Evolutionary conservation across 2,329 filamentous ascomycete genomes (phyloP).

Genomic region (Pseudopyrenochaeta lycopersici): DNA sequence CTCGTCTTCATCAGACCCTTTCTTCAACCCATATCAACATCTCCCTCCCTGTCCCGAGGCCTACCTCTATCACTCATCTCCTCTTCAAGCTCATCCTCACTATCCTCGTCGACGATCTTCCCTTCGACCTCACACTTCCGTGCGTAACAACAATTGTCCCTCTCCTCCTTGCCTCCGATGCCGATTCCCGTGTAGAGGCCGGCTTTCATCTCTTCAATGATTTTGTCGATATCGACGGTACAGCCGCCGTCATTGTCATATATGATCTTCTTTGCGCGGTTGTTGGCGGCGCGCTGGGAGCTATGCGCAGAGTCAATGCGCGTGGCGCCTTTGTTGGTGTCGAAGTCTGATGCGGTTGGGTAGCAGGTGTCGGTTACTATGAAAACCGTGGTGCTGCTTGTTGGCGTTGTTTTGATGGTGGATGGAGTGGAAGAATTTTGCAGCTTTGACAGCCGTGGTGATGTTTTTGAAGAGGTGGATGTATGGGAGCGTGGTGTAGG

Average conservation of each 20-base stretch:
- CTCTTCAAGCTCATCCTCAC: slow-evolving; percentile 21
- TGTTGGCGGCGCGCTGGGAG: slow-evolving; percentile 25
- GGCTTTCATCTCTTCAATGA: slow-evolving; percentile 30
- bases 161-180: slow-evolving; percentile 20
- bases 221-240: slow-evolving; percentile 32
- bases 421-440: too few species aligned
- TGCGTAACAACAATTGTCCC: slow-evolving; percentile 23
- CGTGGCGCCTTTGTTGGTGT: slow-evolving; percentile 24
- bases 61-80: background rate
- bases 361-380: slow-evolving; percentile 34
- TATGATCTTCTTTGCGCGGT: slow-evolving; percentile 33
- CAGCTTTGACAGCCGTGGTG: too few species aligned
- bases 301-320: slow-evolving; percentile 31
- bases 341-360: slow-evolving; percentile 22
- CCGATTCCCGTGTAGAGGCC: slow-evolving; percentile 34
- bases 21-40: slow-evolving; percentile 5
- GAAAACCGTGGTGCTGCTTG: slow-evolving; percentile 16
- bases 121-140: slow-evolving; percentile 34
- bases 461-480: background rate
- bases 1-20: background rate
- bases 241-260: slow-evolving; percentile 25
- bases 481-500: slow-evolving; percentile 14
- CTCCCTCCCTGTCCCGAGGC: background rate
- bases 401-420: slow-evolving; percentile 8
- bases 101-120: slow-evolving; percentile 34